Evolutionary conservation across 2,329 filamentous ascomycete genomes (phyloP).

Genomic region (Fusarium pseudoanthophilum): DNA sequence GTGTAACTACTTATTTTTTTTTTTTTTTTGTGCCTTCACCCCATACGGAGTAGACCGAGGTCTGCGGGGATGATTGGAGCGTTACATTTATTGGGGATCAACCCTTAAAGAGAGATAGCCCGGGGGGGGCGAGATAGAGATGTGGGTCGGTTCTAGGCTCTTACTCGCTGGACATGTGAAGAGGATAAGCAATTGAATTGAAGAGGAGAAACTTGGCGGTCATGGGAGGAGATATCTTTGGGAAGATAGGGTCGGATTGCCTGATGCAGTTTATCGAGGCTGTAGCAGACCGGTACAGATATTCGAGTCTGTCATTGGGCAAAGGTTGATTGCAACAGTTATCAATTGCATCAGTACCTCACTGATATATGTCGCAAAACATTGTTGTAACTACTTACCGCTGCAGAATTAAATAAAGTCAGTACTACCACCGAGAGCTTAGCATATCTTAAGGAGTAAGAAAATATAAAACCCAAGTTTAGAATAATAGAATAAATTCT

Average conservation of each 20-base stretch:
- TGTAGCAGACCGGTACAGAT: too few species aligned
- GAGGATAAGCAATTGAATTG: background rate
- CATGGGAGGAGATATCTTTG: background rate
- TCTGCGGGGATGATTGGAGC: constrained; percentile 16
- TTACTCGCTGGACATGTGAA: background rate
- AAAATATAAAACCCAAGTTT: too few species aligned
- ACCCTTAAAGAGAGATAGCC: constrained; percentile 13
- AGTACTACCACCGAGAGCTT: background rate
- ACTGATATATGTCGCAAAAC: background rate
- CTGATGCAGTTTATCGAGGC: background rate
- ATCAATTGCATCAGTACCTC: background rate
- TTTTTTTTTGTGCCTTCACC: constrained; percentile 19
- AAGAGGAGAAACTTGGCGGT: background rate
- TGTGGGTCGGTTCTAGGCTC: background rate
- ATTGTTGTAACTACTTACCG: fast-evolving
- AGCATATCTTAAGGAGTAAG: too few species aligned
- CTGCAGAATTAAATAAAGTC: fast-evolving
- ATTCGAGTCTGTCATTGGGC: background rate
- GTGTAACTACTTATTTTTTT: constrained; percentile 8
- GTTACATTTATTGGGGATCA: background rate
- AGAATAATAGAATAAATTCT: too few species aligned
- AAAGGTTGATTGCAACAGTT: background rate
- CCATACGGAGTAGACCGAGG: constrained; percentile 17
- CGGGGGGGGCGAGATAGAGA: background rate
- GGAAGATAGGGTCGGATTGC: background rate